These are phyloP conservation scores for Echria macrotheca DNA, from an alignment of 495 filamentous ascomycete species.

Conservation along the genomic window DNA sequence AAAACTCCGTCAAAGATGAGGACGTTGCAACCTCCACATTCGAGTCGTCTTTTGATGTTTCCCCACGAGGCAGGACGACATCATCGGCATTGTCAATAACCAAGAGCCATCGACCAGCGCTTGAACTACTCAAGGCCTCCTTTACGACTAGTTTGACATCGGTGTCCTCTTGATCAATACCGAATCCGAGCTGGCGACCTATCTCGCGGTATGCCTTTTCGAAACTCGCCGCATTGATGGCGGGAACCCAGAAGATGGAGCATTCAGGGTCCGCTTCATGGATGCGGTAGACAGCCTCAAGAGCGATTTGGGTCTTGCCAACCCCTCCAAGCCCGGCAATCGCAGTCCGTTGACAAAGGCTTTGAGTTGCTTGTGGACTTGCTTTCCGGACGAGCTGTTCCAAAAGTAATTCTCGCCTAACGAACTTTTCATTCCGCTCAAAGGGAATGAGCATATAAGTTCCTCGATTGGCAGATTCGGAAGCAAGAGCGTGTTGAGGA, in stretches of 20 bases:
- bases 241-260: slow-evolving; percentile 47
- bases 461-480: not conserved
- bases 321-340: slow-evolving; percentile 43
- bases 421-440: slow-evolving; percentile 35
- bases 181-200: slow-evolving; percentile 25
- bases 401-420: slow-evolving; percentile 36
- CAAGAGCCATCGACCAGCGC: slow-evolving; percentile 41
- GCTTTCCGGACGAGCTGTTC: slow-evolving; percentile 25
- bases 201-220: slow-evolving; percentile 41
- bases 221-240: slow-evolving; percentile 30
- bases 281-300: slow-evolving; percentile 44
- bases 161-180: slow-evolving; percentile 28
- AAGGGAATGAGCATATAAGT: slow-evolving; percentile 18
- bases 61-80: slow-evolving; percentile 26
- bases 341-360: slow-evolving; percentile 33
- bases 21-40: too few relatives aligned
- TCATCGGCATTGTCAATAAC: slow-evolving; percentile 52
- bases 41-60: too few relatives aligned
- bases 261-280: slow-evolving; percentile 27
- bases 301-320: slow-evolving; percentile 52
- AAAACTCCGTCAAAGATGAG: slow-evolving; percentile 21
- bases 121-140: slow-evolving; percentile 26
- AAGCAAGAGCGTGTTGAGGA: too few relatives aligned
- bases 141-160: slow-evolving; percentile 34
- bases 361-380: slow-evolving; percentile 8